Percentiles rank a stretch among this genome's conserved stretches.
Conservation (phyloP, 441 rosid genomes). For the Bocquillonia castaneifolia region DNA sequence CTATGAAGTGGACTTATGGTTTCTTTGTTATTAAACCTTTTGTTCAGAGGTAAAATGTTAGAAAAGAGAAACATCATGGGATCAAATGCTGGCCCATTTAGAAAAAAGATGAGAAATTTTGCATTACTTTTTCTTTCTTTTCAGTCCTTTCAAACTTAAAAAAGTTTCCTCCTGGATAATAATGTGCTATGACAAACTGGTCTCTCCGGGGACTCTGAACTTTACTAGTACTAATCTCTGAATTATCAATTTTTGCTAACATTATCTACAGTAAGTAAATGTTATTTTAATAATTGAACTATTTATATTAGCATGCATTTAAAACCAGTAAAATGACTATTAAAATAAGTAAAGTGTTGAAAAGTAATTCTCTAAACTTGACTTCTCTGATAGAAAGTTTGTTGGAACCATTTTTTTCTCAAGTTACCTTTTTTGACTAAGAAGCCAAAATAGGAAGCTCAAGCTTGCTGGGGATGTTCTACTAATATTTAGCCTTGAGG, state of each 20-base stretch:
- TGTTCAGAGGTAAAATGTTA: constrained; percentile 28
- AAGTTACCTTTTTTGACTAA: no score
- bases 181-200: neutral
- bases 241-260: neutral
- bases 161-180: neutral
- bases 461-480: no score
- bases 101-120: constrained; percentile 6
- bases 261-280: neutral
- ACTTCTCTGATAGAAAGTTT: no score
- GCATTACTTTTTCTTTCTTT: neutral
- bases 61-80: constrained; percentile 51
- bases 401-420: no score
- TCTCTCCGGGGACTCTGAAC: neutral
- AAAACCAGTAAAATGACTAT: no score
- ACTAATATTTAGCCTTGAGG: neutral
- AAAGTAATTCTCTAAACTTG: no score
- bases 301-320: no score
- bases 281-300: neutral
- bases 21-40: constrained; percentile 16
- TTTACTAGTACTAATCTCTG: constrained; percentile 11
- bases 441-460: no score
- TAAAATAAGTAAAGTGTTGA: no score
- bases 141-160: neutral
- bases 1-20: constrained; percentile 23
- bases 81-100: constrained; percentile 36